Evolutionary conservation across 2,329 filamentous ascomycete genomes (phyloP), one percentile per base, ranked within the genome.

Genomic region (Ophiostoma populinum): DNA sequence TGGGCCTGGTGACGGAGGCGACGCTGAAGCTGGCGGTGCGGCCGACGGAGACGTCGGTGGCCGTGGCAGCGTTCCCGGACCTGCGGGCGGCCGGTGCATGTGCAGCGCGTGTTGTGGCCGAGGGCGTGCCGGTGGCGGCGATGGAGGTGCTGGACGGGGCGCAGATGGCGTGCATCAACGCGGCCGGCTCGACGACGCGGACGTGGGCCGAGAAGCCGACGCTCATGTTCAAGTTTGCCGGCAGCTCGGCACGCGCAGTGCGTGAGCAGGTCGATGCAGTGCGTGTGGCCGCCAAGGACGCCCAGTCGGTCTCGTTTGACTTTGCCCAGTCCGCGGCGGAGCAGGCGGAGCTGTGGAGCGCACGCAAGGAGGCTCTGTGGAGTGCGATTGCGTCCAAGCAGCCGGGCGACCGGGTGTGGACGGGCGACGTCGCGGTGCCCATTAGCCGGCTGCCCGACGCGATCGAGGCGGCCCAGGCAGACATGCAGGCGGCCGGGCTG

Each of bases 91-190:
- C 83, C 2, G 82, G 81, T 12, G 67, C 76, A 49, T 92, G 82
- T 51, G 85, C 90, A 2, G 73, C 76, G 44, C 67, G 67, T 36
- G 82, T 93, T 9, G 85, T 94, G 5, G 72, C 71, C 29, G 69
- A 78, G 35, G 85, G 83, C 18, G 70, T 93, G 9, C 81, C 80
- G 20, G 75, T 94, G 27, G 85, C 86, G 1, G 86, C 86, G n/a
- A 74, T 94, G 28, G 86, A 94, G 58, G 79, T 94, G 39, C 63
- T 94, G 19, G 86, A 94, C 56, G 85, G 92, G 51, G 77, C 85
- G 38, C 85, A 92, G 59, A 94, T 94, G 70, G 61, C 58, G 46
- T 68, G 65, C 51, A 72, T 76, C 56, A 75, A 76, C 56, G 60
- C 67, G 19, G 70, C 74, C 1, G 75, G 76, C 18, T 65, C 62